Percentiles rank a stretch among this genome's conserved stretches.
Evolutionary conservation across 495 filamentous ascomycete species (phyloP).

Genomic region (Lasiosphaeris hirsuta): DNA sequence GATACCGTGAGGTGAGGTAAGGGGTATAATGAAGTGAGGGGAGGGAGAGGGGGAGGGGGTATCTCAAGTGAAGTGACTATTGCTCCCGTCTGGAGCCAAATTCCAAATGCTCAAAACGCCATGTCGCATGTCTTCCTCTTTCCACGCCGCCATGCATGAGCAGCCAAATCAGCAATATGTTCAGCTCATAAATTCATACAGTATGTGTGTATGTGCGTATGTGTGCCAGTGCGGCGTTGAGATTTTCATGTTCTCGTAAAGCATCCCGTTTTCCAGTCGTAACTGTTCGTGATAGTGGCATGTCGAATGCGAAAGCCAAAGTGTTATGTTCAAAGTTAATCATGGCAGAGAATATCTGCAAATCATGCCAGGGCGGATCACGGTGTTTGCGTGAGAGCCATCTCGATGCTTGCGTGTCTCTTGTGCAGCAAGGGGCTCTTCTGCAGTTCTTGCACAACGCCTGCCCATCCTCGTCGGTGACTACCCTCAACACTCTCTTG

Average conservation of each 20-base stretch:
- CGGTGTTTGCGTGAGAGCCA: conserved; percentile 34
- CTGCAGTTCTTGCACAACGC: conserved; percentile 52
- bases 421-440: conserved; percentile 48
- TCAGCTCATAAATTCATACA: background rate
- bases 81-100: conserved; percentile 20
- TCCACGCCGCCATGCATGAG: background rate
- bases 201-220: background rate
- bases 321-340: no score
- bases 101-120: conserved; percentile 14
- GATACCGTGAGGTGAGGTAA: background rate
- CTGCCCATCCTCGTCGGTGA: conserved; percentile 48
- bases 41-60: conserved; percentile 28
- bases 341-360: no score
- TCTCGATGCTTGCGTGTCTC: conserved; percentile 51
- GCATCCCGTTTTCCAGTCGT: background rate
- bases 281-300: background rate
- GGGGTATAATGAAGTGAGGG: conserved; percentile 10
- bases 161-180: background rate
- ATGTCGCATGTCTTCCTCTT: background rate
- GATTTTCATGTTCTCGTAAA: background rate
- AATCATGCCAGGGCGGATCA: conserved; percentile 1
- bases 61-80: conserved; percentile 36
- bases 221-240: background rate
- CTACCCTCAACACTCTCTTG: conserved; percentile 34
- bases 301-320: background rate